A percentile compares a stretch with the other conserved stretches of the same genome.
Evolutionary conservation across 139 green algal genomes (phyloP).

Genomic region (Microglena sp.): DNA sequence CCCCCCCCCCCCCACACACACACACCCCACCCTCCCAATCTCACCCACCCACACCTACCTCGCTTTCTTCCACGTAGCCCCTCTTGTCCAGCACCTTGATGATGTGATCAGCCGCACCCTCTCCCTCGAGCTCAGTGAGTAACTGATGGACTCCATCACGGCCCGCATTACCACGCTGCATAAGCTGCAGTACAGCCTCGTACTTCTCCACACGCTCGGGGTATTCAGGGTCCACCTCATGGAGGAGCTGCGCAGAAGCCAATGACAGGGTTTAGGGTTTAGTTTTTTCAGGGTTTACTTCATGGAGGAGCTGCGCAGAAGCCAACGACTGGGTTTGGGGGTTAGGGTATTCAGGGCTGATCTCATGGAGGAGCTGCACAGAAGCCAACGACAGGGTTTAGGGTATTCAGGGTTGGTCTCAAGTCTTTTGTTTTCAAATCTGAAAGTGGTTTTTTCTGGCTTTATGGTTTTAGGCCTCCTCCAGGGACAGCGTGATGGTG

Average conservation of each 20-base stretch:
- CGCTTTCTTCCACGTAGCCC: too few relatives aligned
- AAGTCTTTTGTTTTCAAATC: too few relatives aligned
- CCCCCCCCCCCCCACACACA: not conserved
- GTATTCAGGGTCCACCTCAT: conserved; percentile 11
- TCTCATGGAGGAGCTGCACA: conserved; percentile 15
- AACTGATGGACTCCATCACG: not conserved
- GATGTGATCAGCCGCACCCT: not conserved
- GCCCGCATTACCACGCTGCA: conserved; percentile 4
- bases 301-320: conserved; percentile 13
- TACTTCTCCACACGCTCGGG: not conserved
- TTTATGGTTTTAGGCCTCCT: too few relatives aligned
- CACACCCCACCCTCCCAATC: too few relatives aligned
- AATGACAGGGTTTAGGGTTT: too few relatives aligned
- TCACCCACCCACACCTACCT: too few relatives aligned
- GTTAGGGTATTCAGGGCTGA: conserved; percentile 7
- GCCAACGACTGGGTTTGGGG: too few relatives aligned
- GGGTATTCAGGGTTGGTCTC: conserved; percentile 14
- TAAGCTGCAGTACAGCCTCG: conserved; percentile 13
- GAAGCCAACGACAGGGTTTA: too few relatives aligned
- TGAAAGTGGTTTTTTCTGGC: too few relatives aligned
- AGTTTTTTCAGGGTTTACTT: conserved; percentile 11
- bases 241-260: conserved; percentile 13
- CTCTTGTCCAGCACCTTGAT: not conserved
- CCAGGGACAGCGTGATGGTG: too few relatives aligned
- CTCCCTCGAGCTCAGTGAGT: conserved; percentile 4